These are phyloP conservation scores for Botrytis cinerea DNA, from an alignment of 2,329 filamentous ascomycete species.

Conservation along the genomic window DNA sequence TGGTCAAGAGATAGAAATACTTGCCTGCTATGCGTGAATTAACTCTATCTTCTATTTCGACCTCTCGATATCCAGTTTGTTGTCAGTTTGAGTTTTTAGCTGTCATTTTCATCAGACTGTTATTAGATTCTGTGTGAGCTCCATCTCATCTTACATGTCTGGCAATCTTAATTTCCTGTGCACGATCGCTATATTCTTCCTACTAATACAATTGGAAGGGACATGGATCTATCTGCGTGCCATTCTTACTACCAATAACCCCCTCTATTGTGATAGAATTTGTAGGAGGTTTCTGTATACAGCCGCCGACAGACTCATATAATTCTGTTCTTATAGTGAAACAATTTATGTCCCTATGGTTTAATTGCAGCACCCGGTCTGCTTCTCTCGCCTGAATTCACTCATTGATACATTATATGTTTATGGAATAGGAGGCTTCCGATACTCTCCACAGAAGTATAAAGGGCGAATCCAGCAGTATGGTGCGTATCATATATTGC, in stretches of 20 bases:
- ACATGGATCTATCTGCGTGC: too few species aligned
- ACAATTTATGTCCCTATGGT: too few species aligned
- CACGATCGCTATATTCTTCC: neutral
- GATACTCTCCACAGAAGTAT: too few species aligned
- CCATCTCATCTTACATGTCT: neutral
- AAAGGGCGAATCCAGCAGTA: neutral
- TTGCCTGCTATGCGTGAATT: neutral
- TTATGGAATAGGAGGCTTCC: neutral
- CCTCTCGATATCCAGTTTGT: neutral
- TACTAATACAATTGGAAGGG: neutral
- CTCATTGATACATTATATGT: too few species aligned
- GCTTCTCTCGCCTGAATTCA: too few species aligned
- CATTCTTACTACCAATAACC: neutral
- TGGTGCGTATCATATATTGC: neutral
- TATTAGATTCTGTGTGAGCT: neutral
- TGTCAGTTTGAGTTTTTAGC: rapidly evolving
- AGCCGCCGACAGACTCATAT: neutral
- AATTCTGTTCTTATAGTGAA: neutral
- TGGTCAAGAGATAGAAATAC: neutral
- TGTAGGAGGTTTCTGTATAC: neutral
- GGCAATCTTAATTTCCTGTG: neutral
- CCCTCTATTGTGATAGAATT: neutral
- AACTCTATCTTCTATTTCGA: neutral
- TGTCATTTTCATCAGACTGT: neutral
- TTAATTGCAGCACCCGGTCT: too few species aligned